Base-by-base conservation (phyloP, 148 eudicot genomes). In the Rhododendron henanense region DNA sequence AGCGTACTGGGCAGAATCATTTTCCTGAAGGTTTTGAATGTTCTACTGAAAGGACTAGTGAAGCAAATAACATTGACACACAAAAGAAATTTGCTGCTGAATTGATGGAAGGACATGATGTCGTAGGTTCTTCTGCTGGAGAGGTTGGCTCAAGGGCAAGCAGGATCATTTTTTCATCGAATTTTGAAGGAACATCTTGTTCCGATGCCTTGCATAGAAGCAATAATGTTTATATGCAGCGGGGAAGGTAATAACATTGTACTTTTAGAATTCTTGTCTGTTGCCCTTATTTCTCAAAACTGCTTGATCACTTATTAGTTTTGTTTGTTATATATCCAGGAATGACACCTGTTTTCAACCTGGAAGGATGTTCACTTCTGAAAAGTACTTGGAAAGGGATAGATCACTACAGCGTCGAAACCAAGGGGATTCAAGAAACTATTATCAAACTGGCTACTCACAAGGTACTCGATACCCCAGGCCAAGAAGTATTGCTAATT, bases 221-320 rank as follows among this genome's bases (percentile, higher is more conserved):
- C 81, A 82, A 84, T 86, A 48, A 25, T 41, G 61, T 77, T 45
- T 80, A 83, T 41, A 51, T 84, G 67, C 83, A 78, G 44, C 83
- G 87, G 82, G 84, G 86, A 92, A 90, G 94, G 94, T 92, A 90
- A 57, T 33, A 76, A 57, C 5, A 51, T 37, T 69, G 1, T 28
- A 41, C 35, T 61, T 51, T 25, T 28, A 44, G 15, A 47, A n/a
- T 79, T 25, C 23, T 47, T 31, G 14, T 41, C 33, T 16, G 18
- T 5, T 51, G 5, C 37, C 15, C 35, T 51, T 48, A 15, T 83
- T 37, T 21, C 33, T 80, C 28, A 9, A 63, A 47, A 59, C 79
- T 16, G 74, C 47, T 83, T 25, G 37, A 25, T 45, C 37, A 25
- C 65, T 81, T 18, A 39, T 48, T 47, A 48, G 23, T 44, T 81